phyloP scores from a whole-genome alignment of 352 stramenopile species.

The Globisporangium nagaii region DNA sequence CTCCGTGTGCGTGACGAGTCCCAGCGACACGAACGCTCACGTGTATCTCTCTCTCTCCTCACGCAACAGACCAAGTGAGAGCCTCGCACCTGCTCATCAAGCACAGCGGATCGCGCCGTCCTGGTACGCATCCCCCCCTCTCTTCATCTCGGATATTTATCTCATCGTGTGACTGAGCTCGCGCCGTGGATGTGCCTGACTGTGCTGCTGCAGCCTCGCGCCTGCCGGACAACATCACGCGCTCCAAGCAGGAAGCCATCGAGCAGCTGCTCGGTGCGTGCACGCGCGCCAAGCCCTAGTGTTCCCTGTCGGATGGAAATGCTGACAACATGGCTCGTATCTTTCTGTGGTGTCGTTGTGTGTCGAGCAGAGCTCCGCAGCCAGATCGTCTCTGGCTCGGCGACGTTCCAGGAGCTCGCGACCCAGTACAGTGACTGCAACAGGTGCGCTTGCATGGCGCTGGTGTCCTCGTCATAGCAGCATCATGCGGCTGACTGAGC shows the following conservation, averaged over 20 bases:
- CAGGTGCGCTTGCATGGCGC: conserved; percentile 35
- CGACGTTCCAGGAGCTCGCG: conserved; percentile 72
- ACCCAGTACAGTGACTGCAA: conserved; percentile 83
- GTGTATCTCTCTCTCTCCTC: background rate
- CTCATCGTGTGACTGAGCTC: background rate
- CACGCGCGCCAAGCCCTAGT: no score
- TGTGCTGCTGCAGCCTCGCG: conserved; percentile 50
- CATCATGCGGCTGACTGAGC: background rate
- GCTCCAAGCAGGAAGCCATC: conserved; percentile 89
- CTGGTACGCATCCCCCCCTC: conserved; percentile 25
- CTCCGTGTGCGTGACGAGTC: background rate
- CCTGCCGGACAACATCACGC: conserved; percentile 88
- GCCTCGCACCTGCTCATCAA: conserved; percentile 94
- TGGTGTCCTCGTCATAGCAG: no score
- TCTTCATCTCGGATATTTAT: background rate
- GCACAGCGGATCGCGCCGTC: conserved; percentile 87
- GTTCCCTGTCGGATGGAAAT: no score
- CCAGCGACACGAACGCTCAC: no score
- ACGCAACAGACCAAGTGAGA: conserved; percentile 55
- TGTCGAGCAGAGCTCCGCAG: conserved; percentile 43
- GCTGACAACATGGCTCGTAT: no score
- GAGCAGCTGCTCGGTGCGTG: conserved; percentile 63
- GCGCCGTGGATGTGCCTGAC: background rate
- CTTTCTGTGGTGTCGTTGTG: background rate
- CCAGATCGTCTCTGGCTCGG: conserved; percentile 80